These are phyloP conservation scores for Oenanthe sinensis DNA, from an alignment of 129 eudicot genomes.

Conservation along the genomic window DNA sequence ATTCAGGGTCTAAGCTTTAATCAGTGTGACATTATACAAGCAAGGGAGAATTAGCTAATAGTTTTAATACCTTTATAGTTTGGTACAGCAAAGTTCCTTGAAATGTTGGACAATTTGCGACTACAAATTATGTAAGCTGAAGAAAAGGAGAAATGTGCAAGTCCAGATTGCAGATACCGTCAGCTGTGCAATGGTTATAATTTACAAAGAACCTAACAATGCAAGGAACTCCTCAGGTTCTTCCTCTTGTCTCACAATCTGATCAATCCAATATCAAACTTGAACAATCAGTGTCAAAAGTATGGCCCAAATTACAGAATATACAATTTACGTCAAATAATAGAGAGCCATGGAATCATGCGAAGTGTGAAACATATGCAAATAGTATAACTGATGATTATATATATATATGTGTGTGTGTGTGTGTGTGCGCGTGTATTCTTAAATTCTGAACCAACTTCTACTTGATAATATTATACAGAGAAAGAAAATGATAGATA, in stretches of 20 bases:
- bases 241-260: slow-evolving; percentile 54
- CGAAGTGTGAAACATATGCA: neutral
- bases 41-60: neutral
- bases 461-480: neutral
- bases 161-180: slow-evolving; percentile 11
- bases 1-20: neutral
- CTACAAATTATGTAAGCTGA: slow-evolving; percentile 11
- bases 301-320: neutral
- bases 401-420: too few relatives aligned
- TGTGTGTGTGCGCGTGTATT: too few relatives aligned
- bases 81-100: slow-evolving; percentile 8
- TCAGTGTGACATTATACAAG: neutral
- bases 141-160: slow-evolving; percentile 7
- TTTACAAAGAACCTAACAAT: slow-evolving; percentile 34
- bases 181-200: slow-evolving; percentile 16
- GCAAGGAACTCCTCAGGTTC: slow-evolving; percentile 44
- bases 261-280: slow-evolving; percentile 17
- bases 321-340: neutral
- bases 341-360: neutral
- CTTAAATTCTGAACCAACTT: neutral
- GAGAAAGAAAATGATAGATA: neutral
- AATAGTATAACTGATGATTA: too few relatives aligned
- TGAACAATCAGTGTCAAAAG: neutral
- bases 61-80: slow-evolving; percentile 11
- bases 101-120: slow-evolving; percentile 6